A percentile compares a stretch with the other conserved stretches of the same genome.
phyloP scores from a whole-genome alignment of 257 asterid species.

The Solanum paucissectum region DNA sequence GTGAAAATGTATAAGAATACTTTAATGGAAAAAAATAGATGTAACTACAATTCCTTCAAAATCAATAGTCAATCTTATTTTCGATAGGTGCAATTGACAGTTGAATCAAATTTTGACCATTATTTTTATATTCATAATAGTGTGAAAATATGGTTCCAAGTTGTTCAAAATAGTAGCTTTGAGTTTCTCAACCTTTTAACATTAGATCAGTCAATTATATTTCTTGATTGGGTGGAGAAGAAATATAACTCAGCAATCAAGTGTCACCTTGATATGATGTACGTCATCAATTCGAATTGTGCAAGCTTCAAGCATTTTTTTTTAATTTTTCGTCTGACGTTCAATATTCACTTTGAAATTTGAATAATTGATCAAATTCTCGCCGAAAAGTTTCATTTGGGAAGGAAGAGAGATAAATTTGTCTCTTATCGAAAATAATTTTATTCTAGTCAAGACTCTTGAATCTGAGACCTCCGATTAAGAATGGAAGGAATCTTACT shows the following conservation, averaged over 20 bases:
- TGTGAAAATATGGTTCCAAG: not conserved
- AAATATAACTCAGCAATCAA: not conserved
- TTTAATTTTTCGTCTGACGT: rapidly evolving
- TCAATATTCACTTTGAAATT: not conserved
- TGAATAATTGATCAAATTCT: not conserved
- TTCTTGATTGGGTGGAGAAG: not conserved
- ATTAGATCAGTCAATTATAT: not conserved
- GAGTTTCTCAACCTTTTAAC: not conserved
- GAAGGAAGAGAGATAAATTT: not conserved
- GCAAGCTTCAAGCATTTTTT: not conserved
- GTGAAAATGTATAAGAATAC: not conserved
- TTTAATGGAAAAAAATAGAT: not conserved
- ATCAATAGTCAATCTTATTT: not conserved
- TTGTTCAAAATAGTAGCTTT: not conserved
- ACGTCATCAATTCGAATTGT: not conserved
- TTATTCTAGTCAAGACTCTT: not conserved
- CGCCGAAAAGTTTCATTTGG: not conserved
- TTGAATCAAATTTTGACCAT: not conserved
- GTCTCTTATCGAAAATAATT: not conserved
- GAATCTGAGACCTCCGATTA: not conserved
- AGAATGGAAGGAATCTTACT: not conserved
- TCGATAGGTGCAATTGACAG: not conserved
- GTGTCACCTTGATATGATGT: not conserved
- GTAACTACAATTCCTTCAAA: not conserved
- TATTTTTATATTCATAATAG: not conserved